Conservation (phyloP, 2,329 filamentous ascomycete genomes). For the Whalleya microplaca region DNA sequence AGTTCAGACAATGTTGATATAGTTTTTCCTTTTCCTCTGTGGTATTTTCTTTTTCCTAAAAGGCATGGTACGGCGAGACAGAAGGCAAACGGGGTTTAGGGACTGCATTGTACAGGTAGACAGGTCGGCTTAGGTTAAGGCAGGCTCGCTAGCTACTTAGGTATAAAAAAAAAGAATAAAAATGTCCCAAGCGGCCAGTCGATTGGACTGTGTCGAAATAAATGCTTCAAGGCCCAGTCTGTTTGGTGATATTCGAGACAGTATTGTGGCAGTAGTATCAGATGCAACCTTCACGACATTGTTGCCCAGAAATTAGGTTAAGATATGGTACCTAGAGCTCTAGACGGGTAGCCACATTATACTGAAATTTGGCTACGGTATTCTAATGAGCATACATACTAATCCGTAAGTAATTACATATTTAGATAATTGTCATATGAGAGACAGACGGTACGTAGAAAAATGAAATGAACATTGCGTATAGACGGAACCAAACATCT, state of each 20-base stretch:
- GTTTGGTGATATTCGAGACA: too few species aligned
- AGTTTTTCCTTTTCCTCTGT: conserved; percentile 9
- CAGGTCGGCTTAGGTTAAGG: conserved; percentile 20
- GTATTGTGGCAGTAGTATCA: too few species aligned
- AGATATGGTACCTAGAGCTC: neutral
- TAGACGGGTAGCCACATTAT: too few species aligned
- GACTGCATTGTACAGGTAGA: conserved; percentile 31
- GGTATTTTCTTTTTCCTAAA: conserved; percentile 3
- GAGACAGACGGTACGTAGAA: too few species aligned
- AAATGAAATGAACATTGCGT: too few species aligned
- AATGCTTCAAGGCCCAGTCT: neutral
- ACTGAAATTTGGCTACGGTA: neutral
- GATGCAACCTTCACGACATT: too few species aligned
- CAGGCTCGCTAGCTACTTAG: conserved; percentile 18
- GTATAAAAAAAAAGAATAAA: conserved; percentile 18
- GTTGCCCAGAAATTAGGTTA: too few species aligned
- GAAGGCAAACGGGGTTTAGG: conserved; percentile 21
- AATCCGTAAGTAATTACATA: neutral
- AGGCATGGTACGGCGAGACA: conserved; percentile 25
- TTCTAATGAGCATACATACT: neutral
- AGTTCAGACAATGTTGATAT: conserved; percentile 14
- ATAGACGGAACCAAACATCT: neutral
- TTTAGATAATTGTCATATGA: neutral
- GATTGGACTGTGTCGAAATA: conserved; percentile 14
- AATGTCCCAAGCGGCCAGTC: conserved; percentile 12